A percentile compares a stretch with the other conserved stretches of the same genome.
Evolutionary conservation across 495 filamentous ascomycete species (phyloP).

Genomic region (Staphylotrichum tortipilum): DNA sequence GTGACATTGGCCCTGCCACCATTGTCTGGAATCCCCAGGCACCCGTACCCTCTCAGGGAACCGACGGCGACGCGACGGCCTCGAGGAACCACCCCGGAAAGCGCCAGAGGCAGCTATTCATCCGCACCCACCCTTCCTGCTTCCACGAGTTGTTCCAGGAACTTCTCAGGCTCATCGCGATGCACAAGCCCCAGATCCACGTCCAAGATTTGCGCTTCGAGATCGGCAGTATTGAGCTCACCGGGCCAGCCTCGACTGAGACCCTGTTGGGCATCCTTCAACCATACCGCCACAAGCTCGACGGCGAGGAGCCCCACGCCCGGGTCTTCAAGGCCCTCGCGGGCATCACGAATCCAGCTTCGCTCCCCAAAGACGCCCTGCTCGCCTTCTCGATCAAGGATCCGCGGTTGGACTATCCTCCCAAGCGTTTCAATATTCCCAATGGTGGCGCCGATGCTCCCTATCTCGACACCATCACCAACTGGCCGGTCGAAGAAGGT

Average conservation of each 20-base stretch:
- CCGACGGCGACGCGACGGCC: neutral
- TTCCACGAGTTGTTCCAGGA: conserved; percentile 80
- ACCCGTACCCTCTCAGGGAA: neutral
- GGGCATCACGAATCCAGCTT: conserved; percentile 64
- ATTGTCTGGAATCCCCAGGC: conserved; percentile 55
- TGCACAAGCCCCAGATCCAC: conserved; percentile 60
- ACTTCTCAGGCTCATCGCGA: conserved; percentile 58
- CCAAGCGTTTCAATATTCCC: conserved; percentile 35
- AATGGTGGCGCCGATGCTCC: conserved; percentile 45
- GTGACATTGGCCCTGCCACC: conserved; percentile 64
- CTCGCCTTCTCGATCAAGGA: conserved; percentile 68
- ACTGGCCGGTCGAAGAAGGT: conserved; percentile 60
- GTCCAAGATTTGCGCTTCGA: conserved; percentile 91
- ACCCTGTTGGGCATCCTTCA: conserved; percentile 63
- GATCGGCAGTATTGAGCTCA: conserved; percentile 86
- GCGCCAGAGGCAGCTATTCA: conserved; percentile 51
- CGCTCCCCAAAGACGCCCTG: conserved; percentile 63
- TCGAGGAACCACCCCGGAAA: conserved; percentile 28
- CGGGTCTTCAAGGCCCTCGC: conserved; percentile 54
- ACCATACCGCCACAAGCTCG: conserved; percentile 34
- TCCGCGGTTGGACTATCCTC: conserved; percentile 71
- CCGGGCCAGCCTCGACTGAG: conserved; percentile 76
- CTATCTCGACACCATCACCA: conserved; percentile 47
- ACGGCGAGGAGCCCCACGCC: conserved; percentile 37
- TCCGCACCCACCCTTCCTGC: conserved; percentile 80